These are phyloP conservation scores for Phytophthora pini DNA, from an alignment of 352 stramenopile genomes.

Conservation along the genomic window DNA sequence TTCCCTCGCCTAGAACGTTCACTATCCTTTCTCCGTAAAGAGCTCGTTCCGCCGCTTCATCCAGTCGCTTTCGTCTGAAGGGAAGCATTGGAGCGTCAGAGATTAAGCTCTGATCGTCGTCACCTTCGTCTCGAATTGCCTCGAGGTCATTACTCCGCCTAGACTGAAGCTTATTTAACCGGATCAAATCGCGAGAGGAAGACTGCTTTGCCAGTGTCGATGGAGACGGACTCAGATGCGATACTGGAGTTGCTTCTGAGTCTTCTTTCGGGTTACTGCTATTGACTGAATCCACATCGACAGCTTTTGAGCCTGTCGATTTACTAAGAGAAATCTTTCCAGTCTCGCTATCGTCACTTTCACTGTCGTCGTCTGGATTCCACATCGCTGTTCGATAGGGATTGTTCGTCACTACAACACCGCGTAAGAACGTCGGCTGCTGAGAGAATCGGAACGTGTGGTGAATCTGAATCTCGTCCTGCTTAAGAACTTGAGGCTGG, in stretches of 20 bases:
- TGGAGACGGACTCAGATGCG: too few species aligned
- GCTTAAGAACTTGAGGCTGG: slow-evolving; percentile 16
- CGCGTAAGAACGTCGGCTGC: slow-evolving; percentile 50
- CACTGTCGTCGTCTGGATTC: slow-evolving; percentile 50
- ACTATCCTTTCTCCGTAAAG: slow-evolving; percentile 46
- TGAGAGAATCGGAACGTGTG: slow-evolving; percentile 54
- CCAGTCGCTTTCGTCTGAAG: slow-evolving; percentile 17
- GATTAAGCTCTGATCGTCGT: slow-evolving; percentile 1
- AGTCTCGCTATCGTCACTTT: slow-evolving; percentile 42
- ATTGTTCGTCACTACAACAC: slow-evolving; percentile 44
- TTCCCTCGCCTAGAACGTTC: slow-evolving; percentile 49
- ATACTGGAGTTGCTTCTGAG: too few species aligned
- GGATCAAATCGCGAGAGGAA: slow-evolving; percentile 4
- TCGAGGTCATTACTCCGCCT: slow-evolving; percentile 5
- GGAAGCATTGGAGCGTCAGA: slow-evolving; percentile 3
- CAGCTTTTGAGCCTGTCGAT: neutral
- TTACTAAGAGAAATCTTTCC: neutral
- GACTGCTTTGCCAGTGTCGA: slow-evolving; percentile 5
- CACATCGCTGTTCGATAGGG: slow-evolving; percentile 48
- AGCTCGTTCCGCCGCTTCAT: slow-evolving; percentile 47
- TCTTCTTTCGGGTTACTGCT: neutral
- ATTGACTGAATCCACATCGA: slow-evolving; percentile 22
- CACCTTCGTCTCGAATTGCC: slow-evolving; percentile 18
- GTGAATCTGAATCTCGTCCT: slow-evolving; percentile 24
- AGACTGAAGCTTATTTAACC: slow-evolving; percentile 5